Base-by-base conservation (phyloP, 129 eudicot genomes). In the Smallanthus sonchifolius region DNA sequence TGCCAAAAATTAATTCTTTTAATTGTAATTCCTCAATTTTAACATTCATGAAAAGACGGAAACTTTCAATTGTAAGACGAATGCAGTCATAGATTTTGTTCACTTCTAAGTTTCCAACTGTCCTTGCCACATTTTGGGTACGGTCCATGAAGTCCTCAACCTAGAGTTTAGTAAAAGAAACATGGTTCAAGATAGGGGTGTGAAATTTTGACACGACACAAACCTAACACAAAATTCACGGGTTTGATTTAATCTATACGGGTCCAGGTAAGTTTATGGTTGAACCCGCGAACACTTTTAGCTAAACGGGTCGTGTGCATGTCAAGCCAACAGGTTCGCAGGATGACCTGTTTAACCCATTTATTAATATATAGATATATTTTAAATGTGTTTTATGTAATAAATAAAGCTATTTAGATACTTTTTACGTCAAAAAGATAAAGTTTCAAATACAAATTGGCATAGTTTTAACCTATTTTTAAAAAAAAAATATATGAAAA, bases 71-170 rank as follows among this genome's bases (percentile, higher is more conserved):
- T 2, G 98, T 82, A n/a, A 6, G 51, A 7, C 74, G 73, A 44
- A 90, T 84, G 65, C 86, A 73, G 20, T 74, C 52, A 69, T 86
- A 79, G 14, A 93, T 86, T 75, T 66, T 67, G 44, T 78, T 77
- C 5, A 81, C 67, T 80, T 88, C 78, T 16, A 52, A 32, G 57
- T 56, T 72, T 44, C 84, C 89, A 30, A 93, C 92, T 70, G 92
- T 96, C 78, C 96, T 73, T 3, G 97, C 86, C 2, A 88, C 95
- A 64, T 93, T 93, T 66, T 86, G 92, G 65, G 96, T 88, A 16
- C 82, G 79, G 44, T 90, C 98, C 3, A 92, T 84, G 80, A 93
- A 93, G 86, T 93, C 98, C 80, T 93, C 98, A 11, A 93, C 89
- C 98, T 93, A 86, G 10, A 77, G 13, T 68, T 42, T 11, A 15